phyloP scores from a whole-genome alignment of 169 alveolate genomes.

The Besnoitia besnoiti region DNA sequence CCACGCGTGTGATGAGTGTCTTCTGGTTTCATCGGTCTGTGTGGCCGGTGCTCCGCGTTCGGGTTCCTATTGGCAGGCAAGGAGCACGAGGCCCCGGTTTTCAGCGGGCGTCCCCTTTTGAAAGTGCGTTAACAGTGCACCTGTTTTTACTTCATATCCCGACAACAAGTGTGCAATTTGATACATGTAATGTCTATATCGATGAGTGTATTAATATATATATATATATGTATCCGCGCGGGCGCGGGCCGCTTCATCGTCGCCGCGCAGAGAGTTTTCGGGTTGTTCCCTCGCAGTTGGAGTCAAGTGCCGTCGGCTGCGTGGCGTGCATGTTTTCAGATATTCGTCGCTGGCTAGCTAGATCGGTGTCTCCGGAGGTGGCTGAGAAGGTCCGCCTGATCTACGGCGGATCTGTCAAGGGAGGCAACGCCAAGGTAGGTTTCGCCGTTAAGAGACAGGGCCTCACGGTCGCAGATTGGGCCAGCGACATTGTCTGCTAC shows the following conservation, averaged over 20 bases:
- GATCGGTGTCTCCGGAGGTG: slow-evolving; percentile 80
- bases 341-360: slow-evolving; percentile 82
- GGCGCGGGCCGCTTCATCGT: background rate
- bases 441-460: background rate
- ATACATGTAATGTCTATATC: no score
- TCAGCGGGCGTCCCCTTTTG: no score
- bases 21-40: no score
- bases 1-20: no score
- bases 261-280: background rate
- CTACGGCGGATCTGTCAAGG: slow-evolving; percentile 98
- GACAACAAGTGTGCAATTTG: no score
- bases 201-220: background rate
- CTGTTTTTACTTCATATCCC: no score
- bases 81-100: no score
- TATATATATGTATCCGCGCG: background rate
- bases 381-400: slow-evolving; percentile 91
- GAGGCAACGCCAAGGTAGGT: slow-evolving; percentile 79
- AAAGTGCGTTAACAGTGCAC: no score
- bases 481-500: no score
- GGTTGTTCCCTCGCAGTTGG: background rate
- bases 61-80: no score
- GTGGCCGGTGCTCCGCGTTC: no score
- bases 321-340: slow-evolving; percentile 19
- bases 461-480: background rate
- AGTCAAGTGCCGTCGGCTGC: background rate